A percentile compares a stretch with the other conserved stretches of the same genome.
Conservation (phyloP, 306 rosid genomes). For the Malus sieversii region DNA sequence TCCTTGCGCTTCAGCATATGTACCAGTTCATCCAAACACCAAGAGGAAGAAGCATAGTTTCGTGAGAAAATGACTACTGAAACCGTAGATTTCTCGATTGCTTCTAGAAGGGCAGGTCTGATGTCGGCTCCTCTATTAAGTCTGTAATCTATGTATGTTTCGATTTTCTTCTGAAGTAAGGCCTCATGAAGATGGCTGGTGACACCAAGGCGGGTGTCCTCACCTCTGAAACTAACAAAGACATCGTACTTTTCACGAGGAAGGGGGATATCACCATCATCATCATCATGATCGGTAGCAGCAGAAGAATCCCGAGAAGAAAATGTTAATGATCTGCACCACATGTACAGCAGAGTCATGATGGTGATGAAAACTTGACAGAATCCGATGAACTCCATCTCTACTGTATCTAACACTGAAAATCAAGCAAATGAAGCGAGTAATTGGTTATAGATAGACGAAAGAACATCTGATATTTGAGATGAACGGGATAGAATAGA, state of each 20-base stretch:
- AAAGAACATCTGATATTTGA: no score
- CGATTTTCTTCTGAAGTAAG: neutral
- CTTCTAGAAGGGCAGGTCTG: neutral
- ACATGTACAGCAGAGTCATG: no score
- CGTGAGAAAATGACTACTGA: neutral
- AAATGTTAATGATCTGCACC: no score
- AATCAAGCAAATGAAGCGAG: no score
- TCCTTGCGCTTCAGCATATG: neutral
- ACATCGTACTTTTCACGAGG: neutral
- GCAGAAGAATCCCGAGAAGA: neutral
- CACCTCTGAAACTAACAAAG: neutral
- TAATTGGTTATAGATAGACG: no score
- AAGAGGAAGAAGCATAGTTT: neutral
- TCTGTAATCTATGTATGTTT: neutral
- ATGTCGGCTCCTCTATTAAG: neutral
- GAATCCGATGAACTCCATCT: no score
- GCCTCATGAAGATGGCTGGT: neutral
- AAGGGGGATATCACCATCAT: neutral
- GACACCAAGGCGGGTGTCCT: neutral
- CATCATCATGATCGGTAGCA: no score
- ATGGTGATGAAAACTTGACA: no score
- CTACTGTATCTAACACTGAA: no score
- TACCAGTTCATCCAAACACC: neutral
- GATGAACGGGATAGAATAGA: no score
- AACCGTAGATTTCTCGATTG: neutral